A percentile compares a stretch with the other conserved stretches of the same genome.
phyloP scores from a whole-genome alignment of 768 basidiomycete species.

The Leccinum broughii region DNA sequence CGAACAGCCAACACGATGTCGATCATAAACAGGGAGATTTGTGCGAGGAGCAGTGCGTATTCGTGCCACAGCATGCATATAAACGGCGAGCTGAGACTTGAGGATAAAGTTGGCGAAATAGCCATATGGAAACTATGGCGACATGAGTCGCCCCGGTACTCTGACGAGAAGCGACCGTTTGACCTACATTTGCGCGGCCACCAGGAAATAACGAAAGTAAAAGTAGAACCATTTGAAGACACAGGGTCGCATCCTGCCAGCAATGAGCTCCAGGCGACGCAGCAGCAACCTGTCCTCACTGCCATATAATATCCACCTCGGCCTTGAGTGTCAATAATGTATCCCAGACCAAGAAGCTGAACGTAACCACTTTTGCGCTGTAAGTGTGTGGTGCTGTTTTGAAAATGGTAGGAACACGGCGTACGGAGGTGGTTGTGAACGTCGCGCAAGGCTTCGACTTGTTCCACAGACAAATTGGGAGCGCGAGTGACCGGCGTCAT shows the following conservation, averaged over 20 bases:
- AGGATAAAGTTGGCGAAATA: slow-evolving; percentile 9
- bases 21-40: slow-evolving; percentile 18
- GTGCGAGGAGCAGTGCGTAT: neutral
- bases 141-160: neutral
- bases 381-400: neutral
- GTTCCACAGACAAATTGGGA: slow-evolving; percentile 2
- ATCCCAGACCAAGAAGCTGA: slow-evolving; percentile 32
- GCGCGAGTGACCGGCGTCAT: slow-evolving; percentile 4
- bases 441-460: slow-evolving; percentile 9
- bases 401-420: neutral
- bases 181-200: slow-evolving; percentile 14
- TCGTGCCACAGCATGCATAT: slow-evolving; percentile 12
- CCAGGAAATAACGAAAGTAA: slow-evolving; percentile 20
- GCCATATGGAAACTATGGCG: slow-evolving; percentile 11
- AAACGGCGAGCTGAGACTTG: slow-evolving; percentile 4
- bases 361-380: slow-evolving; percentile 22
- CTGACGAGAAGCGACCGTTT: neutral
- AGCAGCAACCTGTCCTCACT: slow-evolving; percentile 15
- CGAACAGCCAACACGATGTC: slow-evolving; percentile 26
- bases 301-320: slow-evolving; percentile 34
- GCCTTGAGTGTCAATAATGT: slow-evolving; percentile 25
- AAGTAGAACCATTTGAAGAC: slow-evolving; percentile 18
- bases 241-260: slow-evolving; percentile 13
- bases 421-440: slow-evolving; percentile 13
- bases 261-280: neutral